Conservation (phyloP, 352 stramenopile genomes). For the Pythium coloratum region DNA sequence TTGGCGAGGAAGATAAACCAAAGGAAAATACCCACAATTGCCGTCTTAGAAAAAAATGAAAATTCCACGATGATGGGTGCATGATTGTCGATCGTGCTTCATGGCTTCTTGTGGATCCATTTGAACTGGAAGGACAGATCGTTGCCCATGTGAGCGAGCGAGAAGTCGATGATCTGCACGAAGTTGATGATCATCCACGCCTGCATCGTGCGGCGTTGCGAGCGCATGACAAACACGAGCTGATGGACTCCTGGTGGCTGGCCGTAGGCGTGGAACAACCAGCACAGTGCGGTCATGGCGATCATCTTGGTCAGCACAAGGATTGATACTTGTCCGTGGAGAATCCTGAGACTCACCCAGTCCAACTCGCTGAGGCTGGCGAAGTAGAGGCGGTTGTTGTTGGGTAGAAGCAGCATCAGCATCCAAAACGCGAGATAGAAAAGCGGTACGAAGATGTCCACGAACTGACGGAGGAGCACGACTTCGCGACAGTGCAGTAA, state of each 20-base stretch:
- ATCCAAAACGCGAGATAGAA: slow-evolving; percentile 14
- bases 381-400: slow-evolving; percentile 3
- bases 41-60: neutral
- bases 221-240: slow-evolving; percentile 11
- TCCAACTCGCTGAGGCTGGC: neutral
- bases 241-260: slow-evolving; percentile 12
- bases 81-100: neutral
- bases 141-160: slow-evolving; percentile 17
- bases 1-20: neutral
- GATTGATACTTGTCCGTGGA: neutral
- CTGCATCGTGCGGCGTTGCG: slow-evolving; percentile 20
- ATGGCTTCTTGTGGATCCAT: slow-evolving; percentile 9
- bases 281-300: neutral
- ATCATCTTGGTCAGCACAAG: neutral
- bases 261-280: neutral
- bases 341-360: neutral
- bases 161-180: slow-evolving; percentile 14
- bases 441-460: slow-evolving; percentile 20
- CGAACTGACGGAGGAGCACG: slow-evolving; percentile 20
- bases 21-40: neutral
- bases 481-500: slow-evolving; percentile 19
- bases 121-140: slow-evolving; percentile 23
- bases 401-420: slow-evolving; percentile 1
- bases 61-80: neutral
- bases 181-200: slow-evolving; percentile 8